Percentiles rank a stretch among this genome's conserved stretches.
phyloP scores from a whole-genome alignment of 164 flowering plant genomes.

The Tetracentron sinense region DNA sequence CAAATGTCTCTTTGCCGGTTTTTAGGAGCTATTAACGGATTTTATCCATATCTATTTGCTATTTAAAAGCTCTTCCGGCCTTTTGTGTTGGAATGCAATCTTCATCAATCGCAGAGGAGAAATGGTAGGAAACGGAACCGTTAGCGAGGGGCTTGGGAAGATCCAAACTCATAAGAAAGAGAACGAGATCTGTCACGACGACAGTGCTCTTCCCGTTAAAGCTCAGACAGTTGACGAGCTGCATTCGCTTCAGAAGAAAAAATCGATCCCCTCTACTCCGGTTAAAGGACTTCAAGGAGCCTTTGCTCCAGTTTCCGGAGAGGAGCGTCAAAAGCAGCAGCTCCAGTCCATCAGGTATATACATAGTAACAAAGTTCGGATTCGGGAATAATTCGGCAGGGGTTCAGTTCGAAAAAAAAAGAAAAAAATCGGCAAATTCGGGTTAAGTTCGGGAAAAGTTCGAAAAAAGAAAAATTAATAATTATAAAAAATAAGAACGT shows the following conservation, averaged over 20 bases:
- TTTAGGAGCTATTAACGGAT: too few relatives aligned
- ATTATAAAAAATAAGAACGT: too few relatives aligned
- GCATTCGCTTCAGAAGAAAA: slow-evolving; percentile 76
- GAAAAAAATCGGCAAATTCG: too few relatives aligned
- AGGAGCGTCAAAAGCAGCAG: slow-evolving; percentile 70
- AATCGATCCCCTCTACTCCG: slow-evolving; percentile 76
- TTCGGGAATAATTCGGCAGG: too few relatives aligned
- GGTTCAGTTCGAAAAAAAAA: too few relatives aligned
- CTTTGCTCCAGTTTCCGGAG: slow-evolving; percentile 48
- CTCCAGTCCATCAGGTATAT: slow-evolving; percentile 91
- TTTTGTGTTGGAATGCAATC: background rate
- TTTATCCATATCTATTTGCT: background rate
- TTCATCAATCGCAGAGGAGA: slow-evolving; percentile 7
- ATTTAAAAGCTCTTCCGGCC: background rate
- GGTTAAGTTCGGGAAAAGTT: too few relatives aligned
- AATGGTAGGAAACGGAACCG: too few relatives aligned
- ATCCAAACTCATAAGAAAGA: slow-evolving; percentile 25
- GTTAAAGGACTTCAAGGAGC: slow-evolving; percentile 34
- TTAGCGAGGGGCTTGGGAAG: slow-evolving; percentile 31
- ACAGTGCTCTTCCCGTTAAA: slow-evolving; percentile 50
- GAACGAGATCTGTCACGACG: too few relatives aligned
- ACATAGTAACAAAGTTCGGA: too few relatives aligned
- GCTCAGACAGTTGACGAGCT: slow-evolving; percentile 82
- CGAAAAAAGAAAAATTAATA: too few relatives aligned
- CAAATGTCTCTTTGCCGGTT: too few relatives aligned